Evolutionary conservation across 176 grass and related monocot species (phyloP).

Genomic region (Tillandsia leiboldiana): DNA sequence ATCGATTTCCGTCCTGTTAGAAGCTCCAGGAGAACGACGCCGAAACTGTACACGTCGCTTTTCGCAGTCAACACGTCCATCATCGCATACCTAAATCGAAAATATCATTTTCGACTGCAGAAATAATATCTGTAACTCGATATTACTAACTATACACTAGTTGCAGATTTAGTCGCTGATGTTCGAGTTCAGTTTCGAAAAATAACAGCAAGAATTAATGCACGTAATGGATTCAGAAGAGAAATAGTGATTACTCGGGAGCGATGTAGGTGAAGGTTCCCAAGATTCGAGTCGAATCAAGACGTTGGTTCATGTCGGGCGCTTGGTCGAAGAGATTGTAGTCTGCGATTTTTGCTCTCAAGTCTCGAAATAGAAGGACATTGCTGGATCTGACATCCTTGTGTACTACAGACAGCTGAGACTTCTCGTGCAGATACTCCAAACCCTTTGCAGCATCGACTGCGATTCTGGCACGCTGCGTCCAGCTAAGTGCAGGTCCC

Average conservation of each 20-base stretch:
- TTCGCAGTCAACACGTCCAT: neutral
- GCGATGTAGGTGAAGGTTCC: conserved; percentile 61
- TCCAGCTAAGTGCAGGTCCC: conserved; percentile 39
- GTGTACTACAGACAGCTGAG: conserved; percentile 35
- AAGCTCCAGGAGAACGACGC: neutral
- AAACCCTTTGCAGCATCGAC: conserved; percentile 50
- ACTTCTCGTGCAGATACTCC: conserved; percentile 65
- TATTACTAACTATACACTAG: too few relatives aligned
- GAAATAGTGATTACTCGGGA: conserved; percentile 32
- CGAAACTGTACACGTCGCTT: neutral
- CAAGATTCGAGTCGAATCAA: conserved; percentile 44
- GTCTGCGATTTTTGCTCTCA: conserved; percentile 52
- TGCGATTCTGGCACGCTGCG: conserved; percentile 38
- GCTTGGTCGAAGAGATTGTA: conserved; percentile 68
- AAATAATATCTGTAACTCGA: too few relatives aligned
- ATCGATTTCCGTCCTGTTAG: neutral
- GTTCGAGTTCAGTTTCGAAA: too few relatives aligned
- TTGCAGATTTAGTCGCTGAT: too few relatives aligned
- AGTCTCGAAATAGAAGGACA: conserved; percentile 51
- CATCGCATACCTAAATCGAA: conserved; percentile 1
- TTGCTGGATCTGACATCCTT: conserved; percentile 53
- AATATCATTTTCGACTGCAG: neutral
- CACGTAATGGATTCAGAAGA: too few relatives aligned
- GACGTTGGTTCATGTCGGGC: conserved; percentile 41
- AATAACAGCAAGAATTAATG: too few relatives aligned